Evolutionary conservation across 2,329 filamentous ascomycete species (phyloP), one percentile per base, ranked within the genome.

Genomic region (Colletotrichum kahawae): DNA sequence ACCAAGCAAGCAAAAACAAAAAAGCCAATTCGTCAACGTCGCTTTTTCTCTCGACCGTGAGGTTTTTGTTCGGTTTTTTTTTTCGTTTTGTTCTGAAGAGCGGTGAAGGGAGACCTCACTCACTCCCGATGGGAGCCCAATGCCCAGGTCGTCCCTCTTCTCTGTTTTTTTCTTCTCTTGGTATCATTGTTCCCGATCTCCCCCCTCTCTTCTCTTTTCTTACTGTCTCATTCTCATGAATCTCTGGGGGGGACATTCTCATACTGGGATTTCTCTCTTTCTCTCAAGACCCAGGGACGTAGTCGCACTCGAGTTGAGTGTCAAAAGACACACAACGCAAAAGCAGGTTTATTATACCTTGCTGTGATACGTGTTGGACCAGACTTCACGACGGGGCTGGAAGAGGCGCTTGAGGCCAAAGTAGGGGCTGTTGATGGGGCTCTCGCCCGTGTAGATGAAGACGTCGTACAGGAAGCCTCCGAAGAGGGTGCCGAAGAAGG

Each of bases 381-480:
- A 86, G 14, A 82, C 82, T 31, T 79, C 81, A 57, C 80, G 81
- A 54, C 79, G 81, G 9, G 82, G 82, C 64, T 81, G 81, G 43
- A 83, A 76, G 0, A 93, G 79, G 31, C 90, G 85, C 78, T 88
- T 88, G n/a, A 95, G 79, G 0, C 93, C 93, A 79, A 94, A 82
- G 83, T 87, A 92, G 0, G 92, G 92, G 0, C 88, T 92, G 83
- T 95, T 95, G 78, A 95, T 87, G 1, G 93, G 93, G 77, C 90
- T 93, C n/a, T 92, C 83, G 5, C 93, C 93, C 0, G 92, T 93
- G 81, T 92, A 95, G 51, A 95, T 85, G 81, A 94, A 90, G 3
- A 90, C 80, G 81, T 94, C 92, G 80, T 94, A 94, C 29, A 94
- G 78, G 81, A 92, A 91, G 3, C 91, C 93, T 4, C 93, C 93